Evolutionary conservation across 108 stramenopile genomes (phyloP).

Genomic region (Cyclotella sp.): DNA sequence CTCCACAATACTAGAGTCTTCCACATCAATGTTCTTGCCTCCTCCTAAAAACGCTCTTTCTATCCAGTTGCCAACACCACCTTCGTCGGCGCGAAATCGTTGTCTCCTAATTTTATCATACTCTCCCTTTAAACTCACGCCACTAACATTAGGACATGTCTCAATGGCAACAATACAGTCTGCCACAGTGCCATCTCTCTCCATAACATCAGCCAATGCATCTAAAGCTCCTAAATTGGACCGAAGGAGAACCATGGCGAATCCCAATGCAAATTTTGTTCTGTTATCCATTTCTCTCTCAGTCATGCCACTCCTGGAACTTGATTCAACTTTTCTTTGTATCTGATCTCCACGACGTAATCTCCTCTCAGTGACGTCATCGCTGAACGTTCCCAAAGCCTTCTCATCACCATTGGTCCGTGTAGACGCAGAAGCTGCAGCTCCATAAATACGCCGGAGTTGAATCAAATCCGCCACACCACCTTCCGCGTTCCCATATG

Average conservation of each 20-base stretch:
- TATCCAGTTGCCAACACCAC: conserved; percentile 51
- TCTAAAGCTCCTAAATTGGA: conserved; percentile 82
- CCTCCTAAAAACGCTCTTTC: conserved; percentile 53
- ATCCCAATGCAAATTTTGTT: conserved; percentile 80
- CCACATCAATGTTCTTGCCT: conserved; percentile 65
- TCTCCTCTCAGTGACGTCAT: conserved; percentile 48
- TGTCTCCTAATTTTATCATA: conserved; percentile 68
- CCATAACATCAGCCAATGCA: conserved; percentile 80
- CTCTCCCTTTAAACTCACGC: conserved; percentile 56
- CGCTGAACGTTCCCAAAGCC: conserved; percentile 31
- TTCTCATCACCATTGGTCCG: conserved; percentile 1
- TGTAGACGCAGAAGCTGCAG: conserved; percentile 36
- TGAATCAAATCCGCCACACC: conserved; percentile 78
- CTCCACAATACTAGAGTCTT: conserved; percentile 67
- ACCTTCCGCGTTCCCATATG: conserved; percentile 78
- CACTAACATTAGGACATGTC: conserved; percentile 69
- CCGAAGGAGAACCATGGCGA: conserved; percentile 78
- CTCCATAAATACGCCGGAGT: conserved; percentile 60
- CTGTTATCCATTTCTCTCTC: conserved; percentile 81
- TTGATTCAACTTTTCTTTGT: conserved; percentile 4
- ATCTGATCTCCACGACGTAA: conserved; percentile 17
- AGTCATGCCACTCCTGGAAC: conserved; percentile 43
- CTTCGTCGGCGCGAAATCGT: conserved; percentile 58
- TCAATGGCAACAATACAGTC: conserved; percentile 85
- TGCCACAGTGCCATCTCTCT: conserved; percentile 64